A percentile compares a stretch with the other conserved stretches of the same genome.
These are phyloP conservation scores for Ogataea sp. DNA, from an alignment of 805 yeast species.

Conservation along the genomic window DNA sequence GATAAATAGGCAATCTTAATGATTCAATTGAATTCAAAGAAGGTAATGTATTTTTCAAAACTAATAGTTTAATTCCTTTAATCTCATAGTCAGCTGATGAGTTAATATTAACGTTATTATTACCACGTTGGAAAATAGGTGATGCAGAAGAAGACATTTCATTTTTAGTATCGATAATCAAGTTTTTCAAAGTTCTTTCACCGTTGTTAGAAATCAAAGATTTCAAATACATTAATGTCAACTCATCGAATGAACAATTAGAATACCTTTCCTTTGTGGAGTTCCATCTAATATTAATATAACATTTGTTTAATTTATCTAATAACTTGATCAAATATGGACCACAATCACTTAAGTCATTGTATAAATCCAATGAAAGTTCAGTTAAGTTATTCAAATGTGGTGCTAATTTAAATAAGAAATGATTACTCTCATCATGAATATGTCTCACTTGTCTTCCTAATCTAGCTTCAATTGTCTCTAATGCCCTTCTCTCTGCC, in stretches of 20 bases:
- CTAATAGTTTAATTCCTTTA: conserved; percentile 3
- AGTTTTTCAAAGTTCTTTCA: conserved; percentile 4
- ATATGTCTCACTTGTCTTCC: background rate
- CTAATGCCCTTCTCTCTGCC: conserved; percentile 6
- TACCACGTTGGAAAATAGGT: conserved; percentile 1
- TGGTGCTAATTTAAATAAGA: conserved; percentile 7
- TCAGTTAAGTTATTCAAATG: conserved; percentile 7
- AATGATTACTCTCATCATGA: background rate
- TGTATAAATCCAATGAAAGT: conserved; percentile 14
- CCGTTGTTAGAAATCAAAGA: conserved; percentile 9
- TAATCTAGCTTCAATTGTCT: background rate
- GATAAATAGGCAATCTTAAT: conserved; percentile 11
- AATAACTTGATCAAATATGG: conserved; percentile 9
- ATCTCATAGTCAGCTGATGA: conserved; percentile 3
- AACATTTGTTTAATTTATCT: conserved; percentile 7
- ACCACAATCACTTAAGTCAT: conserved; percentile 9
- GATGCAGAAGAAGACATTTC: conserved; percentile 4
- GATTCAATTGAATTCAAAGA: conserved; percentile 7
- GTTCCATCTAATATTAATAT: conserved; percentile 15
- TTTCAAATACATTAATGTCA: conserved; percentile 5
- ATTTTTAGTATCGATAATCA: conserved; percentile 16
- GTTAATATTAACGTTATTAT: background rate
- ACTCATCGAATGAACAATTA: conserved; percentile 2
- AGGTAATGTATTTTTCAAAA: conserved; percentile 5
- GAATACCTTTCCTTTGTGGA: conserved; percentile 4